These are phyloP conservation scores for button mushroom (Agaricus bisporus) DNA, from an alignment of 768 basidiomycete genomes.

Conservation along the genomic window DNA sequence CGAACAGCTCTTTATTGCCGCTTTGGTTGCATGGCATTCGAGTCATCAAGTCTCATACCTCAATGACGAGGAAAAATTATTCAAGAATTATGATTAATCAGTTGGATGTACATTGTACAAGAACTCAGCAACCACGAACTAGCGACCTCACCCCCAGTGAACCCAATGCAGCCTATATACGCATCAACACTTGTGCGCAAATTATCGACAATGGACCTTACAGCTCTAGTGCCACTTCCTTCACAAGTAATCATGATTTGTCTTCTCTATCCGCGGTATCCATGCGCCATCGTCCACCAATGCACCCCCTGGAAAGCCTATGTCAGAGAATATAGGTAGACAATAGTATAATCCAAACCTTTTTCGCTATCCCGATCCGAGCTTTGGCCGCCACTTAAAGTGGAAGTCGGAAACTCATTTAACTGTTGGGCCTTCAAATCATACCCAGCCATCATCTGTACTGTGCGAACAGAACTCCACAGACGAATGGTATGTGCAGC, in stretches of 20 bases:
- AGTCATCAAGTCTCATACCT: too few species aligned
- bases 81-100: too few species aligned
- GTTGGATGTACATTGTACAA: too few species aligned
- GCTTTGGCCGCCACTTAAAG: background rate
- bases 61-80: too few species aligned
- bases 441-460: background rate
- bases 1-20: too few species aligned
- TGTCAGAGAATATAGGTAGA: background rate
- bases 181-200: too few species aligned
- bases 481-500: conserved; percentile 37
- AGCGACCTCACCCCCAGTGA: too few species aligned
- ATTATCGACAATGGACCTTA: too few species aligned
- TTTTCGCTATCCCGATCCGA: background rate
- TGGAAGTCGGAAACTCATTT: background rate
- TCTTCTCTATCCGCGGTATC: background rate
- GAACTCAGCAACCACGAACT: too few species aligned
- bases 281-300: background rate
- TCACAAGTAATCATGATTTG: background rate
- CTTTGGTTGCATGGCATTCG: too few species aligned
- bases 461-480: conserved; percentile 21
- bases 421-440: background rate
- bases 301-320: background rate
- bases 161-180: too few species aligned
- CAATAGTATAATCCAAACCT: background rate
- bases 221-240: too few species aligned